Percentiles rank a stretch among this genome's conserved stretches.
Evolutionary conservation across 306 rosid species (phyloP).

Genomic region (Quercus engelmannii): DNA sequence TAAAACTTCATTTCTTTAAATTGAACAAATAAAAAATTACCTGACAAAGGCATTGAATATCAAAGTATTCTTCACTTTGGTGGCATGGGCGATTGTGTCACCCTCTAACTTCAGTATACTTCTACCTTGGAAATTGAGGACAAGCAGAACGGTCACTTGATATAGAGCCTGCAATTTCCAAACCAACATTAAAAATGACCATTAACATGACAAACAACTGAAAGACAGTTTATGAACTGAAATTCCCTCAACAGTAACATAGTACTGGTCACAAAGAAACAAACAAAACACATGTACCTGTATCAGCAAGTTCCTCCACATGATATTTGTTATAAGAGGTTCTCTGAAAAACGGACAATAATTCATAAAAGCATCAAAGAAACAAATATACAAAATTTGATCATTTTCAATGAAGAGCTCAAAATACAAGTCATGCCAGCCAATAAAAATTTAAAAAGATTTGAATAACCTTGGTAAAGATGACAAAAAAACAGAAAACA

Average conservation of each 20-base stretch:
- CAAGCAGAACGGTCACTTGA: slow-evolving; percentile 76
- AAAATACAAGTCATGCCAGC: background rate
- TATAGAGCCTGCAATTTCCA: slow-evolving; percentile 62
- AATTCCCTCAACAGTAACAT: slow-evolving; percentile 3
- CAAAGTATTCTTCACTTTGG: slow-evolving; percentile 72
- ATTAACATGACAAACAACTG: background rate
- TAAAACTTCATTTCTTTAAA: background rate
- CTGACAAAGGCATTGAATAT: slow-evolving; percentile 95
- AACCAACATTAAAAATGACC: background rate
- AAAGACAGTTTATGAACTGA: background rate
- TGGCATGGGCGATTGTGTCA: slow-evolving; percentile 25
- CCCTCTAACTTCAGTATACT: slow-evolving; percentile 43
- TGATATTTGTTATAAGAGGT: slow-evolving; percentile 81
- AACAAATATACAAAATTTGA: background rate
- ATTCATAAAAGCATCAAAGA: slow-evolving; percentile 16
- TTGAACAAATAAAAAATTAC: slow-evolving; percentile 40
- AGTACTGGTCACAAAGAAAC: background rate
- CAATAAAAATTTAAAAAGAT: background rate
- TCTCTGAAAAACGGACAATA: slow-evolving; percentile 55
- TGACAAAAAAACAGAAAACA: background rate
- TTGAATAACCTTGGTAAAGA: background rate
- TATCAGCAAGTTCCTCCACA: slow-evolving; percentile 92
- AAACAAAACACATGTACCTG: slow-evolving; percentile 53
- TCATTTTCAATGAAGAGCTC: background rate
- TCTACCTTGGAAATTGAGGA: slow-evolving; percentile 65